Percentiles rank a stretch among this genome's conserved stretches.
phyloP scores from a whole-genome alignment of 768 basidiomycete species.

The Amanita jacksonii region DNA sequence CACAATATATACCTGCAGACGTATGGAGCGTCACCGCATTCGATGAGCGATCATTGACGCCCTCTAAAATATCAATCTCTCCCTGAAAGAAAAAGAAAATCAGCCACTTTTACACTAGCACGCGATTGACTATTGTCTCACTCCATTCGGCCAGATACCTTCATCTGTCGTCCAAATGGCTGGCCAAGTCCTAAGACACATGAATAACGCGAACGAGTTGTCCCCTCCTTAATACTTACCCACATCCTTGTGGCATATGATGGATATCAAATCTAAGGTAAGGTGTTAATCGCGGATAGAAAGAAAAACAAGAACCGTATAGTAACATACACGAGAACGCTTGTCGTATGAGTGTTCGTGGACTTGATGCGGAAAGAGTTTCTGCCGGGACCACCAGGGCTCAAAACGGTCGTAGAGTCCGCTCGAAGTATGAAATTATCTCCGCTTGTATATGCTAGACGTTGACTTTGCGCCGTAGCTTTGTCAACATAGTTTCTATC shows the following conservation, averaged over 20 bases:
- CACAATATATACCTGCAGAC: slow-evolving; percentile 28
- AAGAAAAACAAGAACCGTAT: too few species aligned
- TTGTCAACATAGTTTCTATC: slow-evolving; percentile 31
- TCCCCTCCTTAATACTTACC: too few species aligned
- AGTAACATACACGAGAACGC: slow-evolving; percentile 46
- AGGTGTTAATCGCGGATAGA: not conserved
- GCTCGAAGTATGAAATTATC: slow-evolving; percentile 45
- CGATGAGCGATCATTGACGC: slow-evolving; percentile 45
- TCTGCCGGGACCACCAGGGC: slow-evolving; percentile 37
- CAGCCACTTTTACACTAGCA: too few species aligned
- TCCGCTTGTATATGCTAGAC: slow-evolving; percentile 41
- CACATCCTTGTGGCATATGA: slow-evolving; percentile 51
- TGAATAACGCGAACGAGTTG: too few species aligned
- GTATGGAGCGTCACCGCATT: slow-evolving; percentile 52
- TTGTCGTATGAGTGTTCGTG: slow-evolving; percentile 40
- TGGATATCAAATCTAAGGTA: slow-evolving; percentile 25
- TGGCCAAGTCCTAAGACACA: slow-evolving; percentile 36
- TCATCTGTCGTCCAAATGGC: slow-evolving; percentile 31
- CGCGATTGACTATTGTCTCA: too few species aligned
- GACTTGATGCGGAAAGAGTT: slow-evolving; percentile 45
- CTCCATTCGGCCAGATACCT: slow-evolving; percentile 24
- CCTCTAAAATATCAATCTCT: slow-evolving; percentile 43
- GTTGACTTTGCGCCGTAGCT: slow-evolving; percentile 30
- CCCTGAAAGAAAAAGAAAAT: slow-evolving; percentile 13
- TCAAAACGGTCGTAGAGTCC: slow-evolving; percentile 36